Conservation (phyloP, 2,329 filamentous ascomycete genomes). For the Colletotrichum lupini region DNA sequence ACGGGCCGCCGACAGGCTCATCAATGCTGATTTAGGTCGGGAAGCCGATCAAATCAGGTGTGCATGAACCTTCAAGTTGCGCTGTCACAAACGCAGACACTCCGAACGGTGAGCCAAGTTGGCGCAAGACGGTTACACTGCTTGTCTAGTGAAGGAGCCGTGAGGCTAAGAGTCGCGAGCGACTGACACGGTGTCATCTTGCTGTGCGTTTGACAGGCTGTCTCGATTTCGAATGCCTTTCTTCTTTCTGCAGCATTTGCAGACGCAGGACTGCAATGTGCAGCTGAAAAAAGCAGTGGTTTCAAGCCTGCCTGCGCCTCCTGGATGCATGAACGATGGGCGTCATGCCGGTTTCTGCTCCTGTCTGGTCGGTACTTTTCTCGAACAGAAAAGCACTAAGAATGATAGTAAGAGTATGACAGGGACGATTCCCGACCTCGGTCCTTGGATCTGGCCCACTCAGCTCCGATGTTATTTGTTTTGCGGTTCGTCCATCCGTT, state of each 20-base stretch:
- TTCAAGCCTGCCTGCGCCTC: conserved; percentile 33
- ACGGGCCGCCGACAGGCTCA: conserved; percentile 12
- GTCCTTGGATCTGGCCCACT: neutral
- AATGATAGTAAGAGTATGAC: neutral
- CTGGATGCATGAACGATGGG: conserved; percentile 23
- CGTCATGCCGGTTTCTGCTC: conserved; percentile 25
- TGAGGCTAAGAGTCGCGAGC: neutral
- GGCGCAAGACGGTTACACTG: neutral
- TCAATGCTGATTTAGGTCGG: neutral
- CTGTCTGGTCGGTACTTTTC: conserved; percentile 10
- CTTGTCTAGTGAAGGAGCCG: neutral
- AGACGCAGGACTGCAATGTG: neutral
- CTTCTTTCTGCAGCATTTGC: neutral
- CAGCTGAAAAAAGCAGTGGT: conserved; percentile 10
- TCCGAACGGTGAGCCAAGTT: neutral
- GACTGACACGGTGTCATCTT: neutral
- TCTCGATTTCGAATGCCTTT: neutral
- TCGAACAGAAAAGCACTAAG: conserved; percentile 1
- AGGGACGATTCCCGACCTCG: neutral
- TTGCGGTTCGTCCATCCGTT: conserved; percentile 26
- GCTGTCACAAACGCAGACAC: neutral
- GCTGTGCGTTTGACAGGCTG: neutral
- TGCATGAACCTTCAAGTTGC: neutral
- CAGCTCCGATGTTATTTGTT: neutral
- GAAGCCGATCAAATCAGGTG: conserved; percentile 2